A percentile compares a stretch with the other conserved stretches of the same genome.
phyloP scores from a whole-genome alignment of 192 early-diverging fungal genomes.

The Gryganskiella cystojenkinii region DNA sequence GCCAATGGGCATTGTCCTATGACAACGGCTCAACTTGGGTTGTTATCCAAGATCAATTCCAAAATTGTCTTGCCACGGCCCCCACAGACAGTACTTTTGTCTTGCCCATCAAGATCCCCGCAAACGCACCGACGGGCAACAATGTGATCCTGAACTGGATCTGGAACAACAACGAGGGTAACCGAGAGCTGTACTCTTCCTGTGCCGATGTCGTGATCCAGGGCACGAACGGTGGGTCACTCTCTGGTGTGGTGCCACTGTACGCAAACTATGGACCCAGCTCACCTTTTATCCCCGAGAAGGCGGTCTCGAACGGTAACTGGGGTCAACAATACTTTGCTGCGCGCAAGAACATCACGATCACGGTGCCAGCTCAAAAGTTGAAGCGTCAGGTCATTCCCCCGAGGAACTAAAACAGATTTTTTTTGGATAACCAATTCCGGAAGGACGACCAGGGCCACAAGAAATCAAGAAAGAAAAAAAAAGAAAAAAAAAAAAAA shows the following conservation, averaged over 20 bases:
- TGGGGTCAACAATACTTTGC: constrained; percentile 59
- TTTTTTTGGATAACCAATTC: neutral
- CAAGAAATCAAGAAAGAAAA: neutral
- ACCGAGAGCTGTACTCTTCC: constrained; percentile 76
- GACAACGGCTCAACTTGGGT: constrained; percentile 48
- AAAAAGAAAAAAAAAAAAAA: neutral
- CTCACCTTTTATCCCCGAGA: constrained; percentile 63
- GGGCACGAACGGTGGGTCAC: constrained; percentile 45
- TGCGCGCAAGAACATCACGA: constrained; percentile 52
- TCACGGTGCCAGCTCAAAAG: constrained; percentile 47
- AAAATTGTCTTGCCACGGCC: constrained; percentile 60
- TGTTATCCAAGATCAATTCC: constrained; percentile 66
- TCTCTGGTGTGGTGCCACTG: constrained; percentile 60
- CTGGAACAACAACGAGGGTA: constrained; percentile 74
- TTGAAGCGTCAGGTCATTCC: constrained; percentile 26
- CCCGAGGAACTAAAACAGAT: constrained; percentile 8
- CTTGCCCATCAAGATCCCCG: constrained; percentile 64
- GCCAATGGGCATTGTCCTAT: constrained; percentile 51
- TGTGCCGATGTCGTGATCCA: constrained; percentile 70
- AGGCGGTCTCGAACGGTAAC: constrained; percentile 52
- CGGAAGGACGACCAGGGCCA: neutral
- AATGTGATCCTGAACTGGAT: constrained; percentile 69
- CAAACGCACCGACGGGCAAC: constrained; percentile 57
- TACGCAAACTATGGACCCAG: constrained; percentile 63
- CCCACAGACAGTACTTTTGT: constrained; percentile 55